These are phyloP conservation scores for Xylaria sp. DNA, from an alignment of 2,329 filamentous ascomycete species.

Conservation along the genomic window DNA sequence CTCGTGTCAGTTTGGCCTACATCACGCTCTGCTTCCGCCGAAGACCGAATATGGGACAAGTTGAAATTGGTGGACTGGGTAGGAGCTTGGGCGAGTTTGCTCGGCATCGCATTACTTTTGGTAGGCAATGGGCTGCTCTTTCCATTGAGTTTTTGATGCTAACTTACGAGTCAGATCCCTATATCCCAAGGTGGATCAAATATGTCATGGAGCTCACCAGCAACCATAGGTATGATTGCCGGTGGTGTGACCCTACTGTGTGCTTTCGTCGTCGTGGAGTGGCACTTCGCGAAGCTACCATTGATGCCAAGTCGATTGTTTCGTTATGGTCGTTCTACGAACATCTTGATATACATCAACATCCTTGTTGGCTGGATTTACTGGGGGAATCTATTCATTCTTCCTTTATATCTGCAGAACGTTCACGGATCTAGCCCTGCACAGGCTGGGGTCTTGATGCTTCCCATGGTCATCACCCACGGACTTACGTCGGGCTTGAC, in stretches of 20 bases:
- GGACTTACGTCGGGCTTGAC: slow-evolving; percentile 14
- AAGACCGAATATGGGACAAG: slow-evolving; percentile 15
- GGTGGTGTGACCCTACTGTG: not conserved
- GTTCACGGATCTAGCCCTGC: slow-evolving; percentile 12
- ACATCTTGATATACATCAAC: slow-evolving; percentile 18
- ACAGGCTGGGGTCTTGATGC: slow-evolving; percentile 16
- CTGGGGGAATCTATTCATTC: slow-evolving; percentile 18
- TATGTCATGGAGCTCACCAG: slow-evolving; percentile 16
- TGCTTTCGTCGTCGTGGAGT: slow-evolving; percentile 5
- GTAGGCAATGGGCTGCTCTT: not conserved
- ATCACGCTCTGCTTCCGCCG: not conserved
- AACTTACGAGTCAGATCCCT: slow-evolving; percentile 9
- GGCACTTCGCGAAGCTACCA: slow-evolving; percentile 19
- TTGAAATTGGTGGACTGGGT: slow-evolving; percentile 24
- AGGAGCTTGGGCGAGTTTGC: slow-evolving; percentile 19
- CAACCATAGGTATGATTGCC: slow-evolving; percentile 5
- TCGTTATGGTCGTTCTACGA: slow-evolving; percentile 14
- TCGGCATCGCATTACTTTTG: slow-evolving; percentile 16
- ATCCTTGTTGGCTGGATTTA: slow-evolving; percentile 22
- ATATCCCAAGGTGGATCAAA: slow-evolving; percentile 21
- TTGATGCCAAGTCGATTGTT: slow-evolving; percentile 22
- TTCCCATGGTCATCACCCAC: slow-evolving; percentile 25
- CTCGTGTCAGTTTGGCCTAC: slow-evolving; percentile 22
- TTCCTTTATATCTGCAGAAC: slow-evolving; percentile 23
- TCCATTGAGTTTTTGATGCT: not conserved